Conservation (phyloP, 768 basidiomycete genomes). For the Psilocybe cubensis region DNA sequence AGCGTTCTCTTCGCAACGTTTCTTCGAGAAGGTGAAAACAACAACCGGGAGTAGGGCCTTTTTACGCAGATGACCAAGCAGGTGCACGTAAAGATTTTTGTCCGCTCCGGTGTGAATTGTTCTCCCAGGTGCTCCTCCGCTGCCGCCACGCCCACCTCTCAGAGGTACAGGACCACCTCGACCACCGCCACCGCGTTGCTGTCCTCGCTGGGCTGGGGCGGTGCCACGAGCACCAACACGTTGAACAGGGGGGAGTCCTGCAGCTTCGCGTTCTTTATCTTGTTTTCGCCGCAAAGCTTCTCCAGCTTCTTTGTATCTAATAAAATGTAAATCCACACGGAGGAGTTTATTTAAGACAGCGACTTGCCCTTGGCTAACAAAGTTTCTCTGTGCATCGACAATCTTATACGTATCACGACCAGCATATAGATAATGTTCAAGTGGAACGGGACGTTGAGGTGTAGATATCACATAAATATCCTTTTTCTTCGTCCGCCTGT, state of each 20-base stretch:
- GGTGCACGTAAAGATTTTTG: slow-evolving; percentile 92
- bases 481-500: slow-evolving; percentile 96
- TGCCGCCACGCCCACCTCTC: slow-evolving; percentile 49
- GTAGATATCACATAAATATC: slow-evolving; percentile 99
- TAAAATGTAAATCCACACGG: no score
- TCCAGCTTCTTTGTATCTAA: slow-evolving; percentile 86
- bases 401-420: slow-evolving; percentile 94
- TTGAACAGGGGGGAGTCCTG: slow-evolving; percentile 86
- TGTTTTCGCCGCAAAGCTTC: slow-evolving; percentile 93
- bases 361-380: slow-evolving; percentile 73
- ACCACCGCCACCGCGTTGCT: slow-evolving; percentile 56
- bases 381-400: slow-evolving; percentile 80
- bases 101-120: slow-evolving; percentile 74
- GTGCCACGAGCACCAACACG: slow-evolving; percentile 82
- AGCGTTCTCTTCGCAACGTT: slow-evolving; percentile 96
- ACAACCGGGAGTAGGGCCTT: slow-evolving; percentile 89
- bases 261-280: slow-evolving; percentile 97
- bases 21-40: slow-evolving; percentile 97
- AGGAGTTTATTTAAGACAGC: neutral
- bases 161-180: slow-evolving; percentile 37
- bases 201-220: slow-evolving; percentile 56
- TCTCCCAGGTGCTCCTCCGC: slow-evolving; percentile 47
- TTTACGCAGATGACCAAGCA: slow-evolving; percentile 86
- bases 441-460: slow-evolving; percentile 91
- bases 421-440: slow-evolving; percentile 96